phyloP scores from a whole-genome alignment of 179 eudicot species.

The Sideroxylon spinosum region DNA sequence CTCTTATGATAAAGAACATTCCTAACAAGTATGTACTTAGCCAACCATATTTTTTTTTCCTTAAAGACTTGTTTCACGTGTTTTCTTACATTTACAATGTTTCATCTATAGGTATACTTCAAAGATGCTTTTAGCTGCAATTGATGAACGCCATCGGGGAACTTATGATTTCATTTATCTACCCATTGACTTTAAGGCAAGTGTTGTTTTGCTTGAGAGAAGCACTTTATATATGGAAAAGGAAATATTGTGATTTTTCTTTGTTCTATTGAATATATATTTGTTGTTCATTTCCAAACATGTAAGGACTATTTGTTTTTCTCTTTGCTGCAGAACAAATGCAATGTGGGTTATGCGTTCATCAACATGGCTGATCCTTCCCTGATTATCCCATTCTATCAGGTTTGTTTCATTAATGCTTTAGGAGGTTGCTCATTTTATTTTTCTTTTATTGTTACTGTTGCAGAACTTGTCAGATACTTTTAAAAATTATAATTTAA shows the following conservation, averaged over 20 bases:
- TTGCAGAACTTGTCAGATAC: neutral
- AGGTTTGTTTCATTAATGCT: constrained; percentile 35
- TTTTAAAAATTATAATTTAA: neutral
- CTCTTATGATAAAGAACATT: constrained; percentile 88
- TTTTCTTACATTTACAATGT: neutral
- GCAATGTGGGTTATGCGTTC: constrained; percentile 88
- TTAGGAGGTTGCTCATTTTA: neutral
- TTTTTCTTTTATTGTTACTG: neutral
- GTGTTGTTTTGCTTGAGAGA: constrained; percentile 8
- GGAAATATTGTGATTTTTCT: neutral
- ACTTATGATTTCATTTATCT: constrained; percentile 76
- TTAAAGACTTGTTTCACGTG: constrained; percentile 3
- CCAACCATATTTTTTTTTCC: neutral
- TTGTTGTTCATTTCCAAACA: neutral
- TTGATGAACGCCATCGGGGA: constrained; percentile 78
- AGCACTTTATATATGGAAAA: neutral
- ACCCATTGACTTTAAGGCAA: constrained; percentile 86
- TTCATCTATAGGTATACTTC: constrained; percentile 60
- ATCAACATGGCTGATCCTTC: constrained; percentile 75
- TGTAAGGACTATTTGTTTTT: neutral
- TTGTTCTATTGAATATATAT: neutral
- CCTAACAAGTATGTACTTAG: constrained; percentile 80
- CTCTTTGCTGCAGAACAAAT: constrained; percentile 62
- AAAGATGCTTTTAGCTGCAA: constrained; percentile 85
- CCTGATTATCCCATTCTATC: constrained; percentile 56